Base-by-base conservation (phyloP, 495 filamentous ascomycete genomes). In the Articulospora tetracladia region DNA sequence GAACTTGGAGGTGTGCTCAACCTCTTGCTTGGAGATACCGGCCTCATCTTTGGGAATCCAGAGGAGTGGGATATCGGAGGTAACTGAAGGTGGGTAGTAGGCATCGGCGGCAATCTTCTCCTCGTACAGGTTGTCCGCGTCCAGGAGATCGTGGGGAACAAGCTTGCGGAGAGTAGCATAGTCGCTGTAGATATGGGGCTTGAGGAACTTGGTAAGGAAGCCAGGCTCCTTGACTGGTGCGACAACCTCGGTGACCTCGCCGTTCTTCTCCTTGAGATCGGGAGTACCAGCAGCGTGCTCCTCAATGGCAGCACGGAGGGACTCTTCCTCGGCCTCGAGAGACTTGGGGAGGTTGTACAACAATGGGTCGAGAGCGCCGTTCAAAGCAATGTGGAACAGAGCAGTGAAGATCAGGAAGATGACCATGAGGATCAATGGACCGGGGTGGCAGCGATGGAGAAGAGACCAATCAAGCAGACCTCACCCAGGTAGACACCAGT, bases 391-490 rank as follows among this genome's bases (percentile, higher is more conserved):
- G 70, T 98, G 91, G 79, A 90, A 96, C 47, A 97, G 79, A 26
- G 89, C 70, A 11, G 86, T 88, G 74, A 93, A 89, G 70, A 94
- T 66, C 22, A 96, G 79, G 75, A 93, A 87, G 60, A 90, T 74
- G 61, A 94, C 79, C 86, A 94, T 93, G 60, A 97, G 79, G 54
- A 95, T 74, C 57, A 96, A 65, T 4, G 94, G 94, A 1, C 93
- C 94, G 19, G 63, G 27, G 89, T 84, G 8, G 76, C 74, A 11
- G 79, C 84, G 52, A 92, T 86, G 60, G 79, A 92, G 65, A 98
- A 94, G 17, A 98, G 82, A 63, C 92, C 94, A 57, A 98, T 91
- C 76, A 98, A 78, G 73, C 91, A 96, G 59, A 93, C 66, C 60
- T 93, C 85, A 32, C 85, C 81, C 17, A 98, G 75, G 72, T 98